Evolutionary conservation across 257 asterid species (phyloP).

Genomic region (Thymus quinquecostatus): DNA sequence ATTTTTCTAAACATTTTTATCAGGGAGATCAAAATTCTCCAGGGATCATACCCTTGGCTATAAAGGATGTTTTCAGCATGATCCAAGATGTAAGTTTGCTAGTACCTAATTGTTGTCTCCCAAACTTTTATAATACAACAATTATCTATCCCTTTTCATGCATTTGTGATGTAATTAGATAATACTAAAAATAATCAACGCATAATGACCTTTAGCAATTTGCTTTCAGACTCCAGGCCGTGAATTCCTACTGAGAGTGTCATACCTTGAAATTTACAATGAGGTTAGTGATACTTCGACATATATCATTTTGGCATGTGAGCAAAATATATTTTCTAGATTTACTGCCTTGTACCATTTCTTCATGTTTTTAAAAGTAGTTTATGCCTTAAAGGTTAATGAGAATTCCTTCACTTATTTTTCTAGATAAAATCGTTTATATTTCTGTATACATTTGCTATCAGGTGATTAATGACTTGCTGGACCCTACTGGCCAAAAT

Average conservation of each 20-base stretch:
- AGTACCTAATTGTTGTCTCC: conserved; percentile 14
- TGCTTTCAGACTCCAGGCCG: conserved; percentile 90
- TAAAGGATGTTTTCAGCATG: conserved; percentile 85
- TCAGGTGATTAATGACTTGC: conserved; percentile 93
- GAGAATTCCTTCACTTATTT: conserved; percentile 3
- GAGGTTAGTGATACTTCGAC: conserved; percentile 62
- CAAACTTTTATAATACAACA: background rate
- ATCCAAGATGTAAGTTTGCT: conserved; percentile 84
- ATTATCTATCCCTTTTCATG: background rate
- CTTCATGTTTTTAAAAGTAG: conserved; percentile 16
- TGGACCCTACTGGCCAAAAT: conserved; percentile 94
- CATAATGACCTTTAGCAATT: conserved; percentile 27
- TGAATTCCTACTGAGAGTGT: conserved; percentile 92
- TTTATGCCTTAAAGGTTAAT: conserved; percentile 5
- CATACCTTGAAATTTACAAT: conserved; percentile 92
- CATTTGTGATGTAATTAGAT: conserved; percentile 10
- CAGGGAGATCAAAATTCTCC: conserved; percentile 84
- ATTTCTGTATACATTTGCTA: conserved; percentile 28
- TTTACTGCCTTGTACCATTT: background rate
- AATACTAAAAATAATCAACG: conserved; percentile 15
- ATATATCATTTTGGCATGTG: background rate
- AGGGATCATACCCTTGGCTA: conserved; percentile 82
- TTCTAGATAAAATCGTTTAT: background rate
- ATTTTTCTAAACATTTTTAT: conserved; percentile 26
- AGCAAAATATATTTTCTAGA: conserved; percentile 21